Evolutionary conservation across 805 yeast species (phyloP), one percentile per base, ranked within the genome.

Genomic region (Suhomyces sp.): DNA sequence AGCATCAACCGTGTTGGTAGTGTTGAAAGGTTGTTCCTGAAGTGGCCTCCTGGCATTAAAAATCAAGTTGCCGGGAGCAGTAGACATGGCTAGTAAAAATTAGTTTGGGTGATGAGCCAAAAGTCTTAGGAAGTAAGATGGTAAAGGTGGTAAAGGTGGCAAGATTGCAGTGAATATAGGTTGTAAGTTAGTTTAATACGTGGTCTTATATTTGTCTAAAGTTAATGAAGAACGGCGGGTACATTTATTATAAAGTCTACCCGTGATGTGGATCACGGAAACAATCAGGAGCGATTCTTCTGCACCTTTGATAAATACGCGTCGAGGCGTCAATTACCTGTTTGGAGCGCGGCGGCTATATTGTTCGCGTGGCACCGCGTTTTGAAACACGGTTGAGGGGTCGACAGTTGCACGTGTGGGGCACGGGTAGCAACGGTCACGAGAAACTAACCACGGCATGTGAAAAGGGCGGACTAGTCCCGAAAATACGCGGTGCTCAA

Each of bases 21-120:
- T 38, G 51, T 54, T 51, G 49, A 51, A 31, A 27, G 50, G 48
- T 47, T 57, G 54, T 26, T 50, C 57, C 42, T 49, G 57, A 26
- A 58, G 54, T 23, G 60, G 55, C 31, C 47, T 52, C 38, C 52
- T 49, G 38, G 44, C 22, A 19, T 45, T 36, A 23, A 44, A 49
- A 42, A 33, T 26, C 44, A 49, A 26, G 19, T 44, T 49, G 22
- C 48, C 52, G 26, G 52, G 52, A 33, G 48, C 52, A 22, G 48
- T 44, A 31, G 52, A 49, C 48, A 44, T 49, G 33, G 33, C 33
- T 29, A 29, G 5, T 2, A 26, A 29, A 29, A 29, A 29, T 12
- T 29, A 29, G 9, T 17, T 8, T 17, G 7, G 19, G 42, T 19
- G 17, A 33, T 33, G 36, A 33, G 36, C 36, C 36, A 33, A 10